A percentile compares a stretch with the other conserved stretches of the same genome.
These are phyloP conservation scores for Hymenoscyphus fraxineus DNA, from an alignment of 2,329 filamentous ascomycete genomes.

Conservation along the genomic window DNA sequence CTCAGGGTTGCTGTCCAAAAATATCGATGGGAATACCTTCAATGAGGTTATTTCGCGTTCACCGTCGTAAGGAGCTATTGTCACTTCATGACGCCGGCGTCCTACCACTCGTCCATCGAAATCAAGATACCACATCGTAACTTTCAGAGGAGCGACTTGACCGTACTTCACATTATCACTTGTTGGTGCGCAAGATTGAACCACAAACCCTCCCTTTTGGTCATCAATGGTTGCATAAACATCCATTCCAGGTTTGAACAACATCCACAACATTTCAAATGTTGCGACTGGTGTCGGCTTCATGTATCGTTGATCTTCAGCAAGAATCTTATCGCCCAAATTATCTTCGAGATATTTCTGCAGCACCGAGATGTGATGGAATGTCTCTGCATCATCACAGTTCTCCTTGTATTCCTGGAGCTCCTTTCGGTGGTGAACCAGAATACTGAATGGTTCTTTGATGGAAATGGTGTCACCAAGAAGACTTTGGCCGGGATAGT, in stretches of 20 bases:
- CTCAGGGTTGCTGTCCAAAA: slow-evolving; percentile 15
- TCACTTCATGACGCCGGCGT: slow-evolving; percentile 25
- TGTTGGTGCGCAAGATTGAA: slow-evolving; percentile 17
- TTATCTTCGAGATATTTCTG: slow-evolving; percentile 25
- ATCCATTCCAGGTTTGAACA: slow-evolving; percentile 27
- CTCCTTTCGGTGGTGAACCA: slow-evolving; percentile 31
- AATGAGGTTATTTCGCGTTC: slow-evolving; percentile 30
- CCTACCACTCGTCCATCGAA: slow-evolving; percentile 30
- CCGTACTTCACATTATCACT: slow-evolving; percentile 14
- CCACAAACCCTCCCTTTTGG: slow-evolving; percentile 21
- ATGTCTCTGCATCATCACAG: slow-evolving; percentile 23
- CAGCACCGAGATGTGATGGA: slow-evolving; percentile 22
- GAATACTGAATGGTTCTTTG: slow-evolving; percentile 38
- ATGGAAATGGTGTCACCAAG: slow-evolving; percentile 24
- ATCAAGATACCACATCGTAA: slow-evolving; percentile 32
- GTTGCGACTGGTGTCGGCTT: slow-evolving; percentile 22
- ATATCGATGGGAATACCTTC: slow-evolving; percentile 28
- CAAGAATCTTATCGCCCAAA: slow-evolving; percentile 22
- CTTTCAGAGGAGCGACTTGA: slow-evolving; percentile 22
- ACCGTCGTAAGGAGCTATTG: slow-evolving; percentile 29
- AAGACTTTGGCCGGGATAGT: slow-evolving; percentile 24
- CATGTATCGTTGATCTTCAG: slow-evolving; percentile 20
- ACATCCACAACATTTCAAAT: slow-evolving; percentile 28
- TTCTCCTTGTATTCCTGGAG: slow-evolving; percentile 23
- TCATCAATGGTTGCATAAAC: slow-evolving; percentile 23